Base-by-base conservation (phyloP, 2,329 filamentous ascomycete species). In the Penicillium crustosum region DNA sequence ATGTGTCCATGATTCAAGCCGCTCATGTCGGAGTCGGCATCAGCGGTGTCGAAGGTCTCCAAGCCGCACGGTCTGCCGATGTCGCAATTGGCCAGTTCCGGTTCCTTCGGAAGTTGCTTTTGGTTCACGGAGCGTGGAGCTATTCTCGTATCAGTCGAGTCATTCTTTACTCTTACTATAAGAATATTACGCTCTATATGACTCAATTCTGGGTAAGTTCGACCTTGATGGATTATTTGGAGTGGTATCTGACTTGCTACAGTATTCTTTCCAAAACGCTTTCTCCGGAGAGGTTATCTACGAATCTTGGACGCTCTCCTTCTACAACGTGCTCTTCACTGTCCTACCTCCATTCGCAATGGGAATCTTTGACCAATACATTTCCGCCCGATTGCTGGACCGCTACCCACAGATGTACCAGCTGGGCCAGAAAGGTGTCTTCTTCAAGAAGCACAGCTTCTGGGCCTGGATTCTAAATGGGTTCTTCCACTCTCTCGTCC, bases 1-100 rank as follows among this genome's bases (percentile, higher is more conserved):
- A 99, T 70, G 94, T 99, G n/a, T 97, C 93, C 19, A 99, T 99
- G 94, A 99, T 99, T 55, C 94, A 99, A 79, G 94, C 94, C 12
- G 94, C 94, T 13, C 94, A 99, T 73, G 96, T 99, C 64, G 94
- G 94, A 63, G 91, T 99, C 44, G 94, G 94, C 76, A 99, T 99
- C 75, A 96, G 92, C 70, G 94, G 94, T 76, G 85, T 96, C 63
- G 94, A 99, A 82, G 94, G 94, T 82, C 86, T 99, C 0, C 94
- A 99, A 78, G 94, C 94, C 47, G 94, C 94, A 48, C 87, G 94
- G 70, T 96, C 92, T 69, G 94, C 94, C 57, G 94, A 99, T 78
- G 91, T 99, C 47, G 88, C 93, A 9, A 97, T 99, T 72, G 94
- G 86, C 0, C 94, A 99, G 75, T 99, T 99, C 82, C 88, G 93